Conservation (phyloP, 495 filamentous ascomycete species). For the Aspergillus asperescens region DNA sequence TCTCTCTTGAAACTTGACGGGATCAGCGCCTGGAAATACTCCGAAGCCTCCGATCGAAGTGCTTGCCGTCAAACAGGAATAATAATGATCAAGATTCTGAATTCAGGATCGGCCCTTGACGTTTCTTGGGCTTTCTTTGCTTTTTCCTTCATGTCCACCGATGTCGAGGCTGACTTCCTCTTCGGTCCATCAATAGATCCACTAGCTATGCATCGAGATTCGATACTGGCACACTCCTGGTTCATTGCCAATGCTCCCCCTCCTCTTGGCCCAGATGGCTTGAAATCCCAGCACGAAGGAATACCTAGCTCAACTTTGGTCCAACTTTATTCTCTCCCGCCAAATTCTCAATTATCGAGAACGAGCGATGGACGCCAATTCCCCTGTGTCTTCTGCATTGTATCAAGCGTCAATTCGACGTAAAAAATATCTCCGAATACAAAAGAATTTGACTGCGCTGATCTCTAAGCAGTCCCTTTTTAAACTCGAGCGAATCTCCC, state of each 20-base stretch:
- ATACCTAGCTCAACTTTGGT: constrained; percentile 20
- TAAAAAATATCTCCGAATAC: constrained; percentile 13
- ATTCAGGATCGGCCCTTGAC: constrained; percentile 17
- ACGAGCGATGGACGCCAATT: constrained; percentile 16
- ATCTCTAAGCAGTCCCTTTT: constrained; percentile 13
- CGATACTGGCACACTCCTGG: background rate
- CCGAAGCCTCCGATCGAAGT: constrained; percentile 16
- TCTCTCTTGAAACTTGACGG: background rate
- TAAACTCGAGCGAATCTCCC: constrained; percentile 16
- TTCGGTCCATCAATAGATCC: constrained; percentile 15
- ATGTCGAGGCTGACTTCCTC: constrained; percentile 5
- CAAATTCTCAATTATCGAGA: constrained; percentile 26
- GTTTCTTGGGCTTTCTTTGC: constrained; percentile 11
- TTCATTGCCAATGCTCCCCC: constrained; percentile 7
- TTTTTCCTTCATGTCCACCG: constrained; percentile 5
- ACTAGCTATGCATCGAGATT: constrained; percentile 20
- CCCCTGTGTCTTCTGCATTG: constrained; percentile 12
- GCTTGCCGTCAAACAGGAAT: constrained; percentile 9
- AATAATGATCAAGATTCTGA: constrained; percentile 8
- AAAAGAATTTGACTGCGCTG: constrained; percentile 23
- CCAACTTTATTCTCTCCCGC: constrained; percentile 27
- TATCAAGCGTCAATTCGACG: constrained; percentile 10
- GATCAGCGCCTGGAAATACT: constrained; percentile 5
- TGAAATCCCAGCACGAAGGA: constrained; percentile 15
- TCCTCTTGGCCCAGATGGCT: constrained; percentile 7